phyloP scores from a whole-genome alignment of 805 yeast species.

The Kodamaea neixiangensis region DNA sequence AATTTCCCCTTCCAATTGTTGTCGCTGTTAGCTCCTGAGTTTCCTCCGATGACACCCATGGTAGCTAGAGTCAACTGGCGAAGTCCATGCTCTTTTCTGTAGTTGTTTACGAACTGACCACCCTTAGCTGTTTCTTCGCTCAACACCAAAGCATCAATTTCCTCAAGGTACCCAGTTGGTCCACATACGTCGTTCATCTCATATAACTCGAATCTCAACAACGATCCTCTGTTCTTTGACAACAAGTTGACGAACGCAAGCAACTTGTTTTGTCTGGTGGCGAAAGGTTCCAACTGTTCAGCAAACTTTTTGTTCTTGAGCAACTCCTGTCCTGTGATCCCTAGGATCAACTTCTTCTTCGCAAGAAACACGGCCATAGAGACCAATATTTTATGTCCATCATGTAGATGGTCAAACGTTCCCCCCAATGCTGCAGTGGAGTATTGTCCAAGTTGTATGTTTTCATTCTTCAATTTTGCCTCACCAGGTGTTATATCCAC shows the following conservation, averaged over 20 bases:
- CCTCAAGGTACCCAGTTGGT: conserved; percentile 77
- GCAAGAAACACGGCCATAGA: conserved; percentile 71
- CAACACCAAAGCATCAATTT: conserved; percentile 77
- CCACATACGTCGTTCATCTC: conserved; percentile 88
- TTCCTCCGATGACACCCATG: conserved; percentile 63
- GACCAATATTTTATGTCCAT: conserved; percentile 87
- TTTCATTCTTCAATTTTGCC: not conserved
- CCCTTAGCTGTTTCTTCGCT: conserved; percentile 81
- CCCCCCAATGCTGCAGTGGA: conserved; percentile 78
- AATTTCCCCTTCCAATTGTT: conserved; percentile 66
- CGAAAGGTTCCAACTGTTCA: conserved; percentile 62
- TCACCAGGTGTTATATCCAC: not conserved
- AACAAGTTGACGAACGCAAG: conserved; percentile 43
- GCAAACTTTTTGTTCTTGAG: conserved; percentile 73
- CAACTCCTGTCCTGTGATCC: conserved; percentile 77
- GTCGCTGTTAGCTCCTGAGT: conserved; percentile 29
- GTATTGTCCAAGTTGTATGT: conserved; percentile 6
- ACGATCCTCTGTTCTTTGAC: conserved; percentile 11
- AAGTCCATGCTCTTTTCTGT: conserved; percentile 60
- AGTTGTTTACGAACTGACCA: conserved; percentile 68
- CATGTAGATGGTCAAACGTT: conserved; percentile 94
- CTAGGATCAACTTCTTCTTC: conserved; percentile 60
- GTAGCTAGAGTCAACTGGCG: conserved; percentile 39
- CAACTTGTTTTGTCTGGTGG: conserved; percentile 50
- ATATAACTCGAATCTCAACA: conserved; percentile 49